phyloP scores from a whole-genome alignment of 495 filamentous ascomycete species.

The Hypoxylon subgilvum region DNA sequence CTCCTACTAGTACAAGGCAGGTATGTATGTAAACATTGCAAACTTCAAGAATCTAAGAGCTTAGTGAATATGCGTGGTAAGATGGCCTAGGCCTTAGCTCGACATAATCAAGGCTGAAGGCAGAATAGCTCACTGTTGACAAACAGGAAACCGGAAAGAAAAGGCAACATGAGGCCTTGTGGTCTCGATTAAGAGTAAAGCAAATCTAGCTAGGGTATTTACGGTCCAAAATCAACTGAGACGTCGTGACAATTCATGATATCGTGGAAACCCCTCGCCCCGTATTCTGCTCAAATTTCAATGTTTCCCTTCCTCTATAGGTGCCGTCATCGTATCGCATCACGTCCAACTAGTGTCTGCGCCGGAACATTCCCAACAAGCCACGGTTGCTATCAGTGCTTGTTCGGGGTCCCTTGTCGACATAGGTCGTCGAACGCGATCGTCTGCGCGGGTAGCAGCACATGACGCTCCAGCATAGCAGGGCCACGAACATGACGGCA shows the following conservation, averaged over 20 bases:
- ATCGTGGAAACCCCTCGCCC: background rate
- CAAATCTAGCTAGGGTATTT: too few relatives aligned
- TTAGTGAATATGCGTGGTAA: too few relatives aligned
- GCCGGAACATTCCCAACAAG: slow-evolving; percentile 19
- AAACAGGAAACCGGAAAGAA: too few relatives aligned
- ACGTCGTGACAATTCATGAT: background rate
- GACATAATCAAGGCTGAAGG: too few relatives aligned
- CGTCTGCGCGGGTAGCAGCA: slow-evolving; percentile 60
- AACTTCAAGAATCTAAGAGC: too few relatives aligned
- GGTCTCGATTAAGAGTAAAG: too few relatives aligned
- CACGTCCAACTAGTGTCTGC: slow-evolving; percentile 1
- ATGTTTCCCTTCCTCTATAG: background rate
- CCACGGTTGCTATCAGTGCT: slow-evolving; percentile 25
- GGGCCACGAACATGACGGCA: slow-evolving; percentile 63
- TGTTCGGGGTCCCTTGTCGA: slow-evolving; percentile 11
- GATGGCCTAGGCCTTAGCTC: too few relatives aligned
- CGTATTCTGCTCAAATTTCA: background rate
- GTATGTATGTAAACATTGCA: too few relatives aligned
- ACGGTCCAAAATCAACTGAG: too few relatives aligned
- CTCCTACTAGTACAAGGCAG: too few relatives aligned
- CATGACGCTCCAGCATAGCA: slow-evolving; percentile 58
- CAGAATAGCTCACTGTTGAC: too few relatives aligned
- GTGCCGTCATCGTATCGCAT: background rate
- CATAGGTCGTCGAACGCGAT: slow-evolving; percentile 50
- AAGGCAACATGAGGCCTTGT: too few relatives aligned